These are phyloP conservation scores for Chaetomiaceae sp. DNA, from an alignment of 2,329 filamentous ascomycete genomes.

Conservation along the genomic window DNA sequence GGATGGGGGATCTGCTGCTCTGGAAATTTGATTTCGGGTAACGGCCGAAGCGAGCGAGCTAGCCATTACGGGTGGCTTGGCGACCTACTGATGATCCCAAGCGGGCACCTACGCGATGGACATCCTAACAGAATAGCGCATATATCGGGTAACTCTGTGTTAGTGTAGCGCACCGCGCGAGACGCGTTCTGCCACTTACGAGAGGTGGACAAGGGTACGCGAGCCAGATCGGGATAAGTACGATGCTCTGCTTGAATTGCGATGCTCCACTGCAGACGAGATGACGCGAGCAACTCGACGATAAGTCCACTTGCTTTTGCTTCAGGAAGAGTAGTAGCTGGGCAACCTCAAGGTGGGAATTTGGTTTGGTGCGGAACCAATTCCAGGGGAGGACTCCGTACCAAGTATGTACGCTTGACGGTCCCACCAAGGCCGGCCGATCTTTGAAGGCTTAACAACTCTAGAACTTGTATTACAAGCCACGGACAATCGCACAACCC, in stretches of 20 bases:
- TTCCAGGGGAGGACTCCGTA: too few relatives aligned
- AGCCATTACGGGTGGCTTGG: conserved; percentile 14
- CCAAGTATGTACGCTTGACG: too few relatives aligned
- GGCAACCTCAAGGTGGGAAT: neutral
- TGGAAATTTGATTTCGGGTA: conserved; percentile 20
- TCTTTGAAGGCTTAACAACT: too few relatives aligned
- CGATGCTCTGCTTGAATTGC: conserved; percentile 3
- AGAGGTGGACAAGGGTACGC: neutral
- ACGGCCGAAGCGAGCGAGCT: conserved; percentile 10
- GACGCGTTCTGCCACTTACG: conserved; percentile 4
- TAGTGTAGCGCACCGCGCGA: conserved; percentile 7
- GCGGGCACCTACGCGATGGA: neutral
- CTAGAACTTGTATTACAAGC: too few relatives aligned
- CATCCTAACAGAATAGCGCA: neutral
- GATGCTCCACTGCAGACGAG: conserved; percentile 11
- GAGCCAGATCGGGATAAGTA: conserved; percentile 1
- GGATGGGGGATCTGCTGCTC: conserved; percentile 8
- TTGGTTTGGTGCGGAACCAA: neutral
- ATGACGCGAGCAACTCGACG: conserved; percentile 11
- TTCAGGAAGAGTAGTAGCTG: neutral
- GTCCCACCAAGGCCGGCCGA: too few relatives aligned
- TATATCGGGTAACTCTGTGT: conserved; percentile 2
- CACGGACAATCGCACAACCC: too few relatives aligned
- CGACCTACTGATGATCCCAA: neutral
- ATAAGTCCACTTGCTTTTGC: conserved; percentile 3